Evolutionary conservation across 2,329 filamentous ascomycete species (phyloP), one percentile per base, ranked within the genome.

Genomic region (Penicillium sp.): DNA sequence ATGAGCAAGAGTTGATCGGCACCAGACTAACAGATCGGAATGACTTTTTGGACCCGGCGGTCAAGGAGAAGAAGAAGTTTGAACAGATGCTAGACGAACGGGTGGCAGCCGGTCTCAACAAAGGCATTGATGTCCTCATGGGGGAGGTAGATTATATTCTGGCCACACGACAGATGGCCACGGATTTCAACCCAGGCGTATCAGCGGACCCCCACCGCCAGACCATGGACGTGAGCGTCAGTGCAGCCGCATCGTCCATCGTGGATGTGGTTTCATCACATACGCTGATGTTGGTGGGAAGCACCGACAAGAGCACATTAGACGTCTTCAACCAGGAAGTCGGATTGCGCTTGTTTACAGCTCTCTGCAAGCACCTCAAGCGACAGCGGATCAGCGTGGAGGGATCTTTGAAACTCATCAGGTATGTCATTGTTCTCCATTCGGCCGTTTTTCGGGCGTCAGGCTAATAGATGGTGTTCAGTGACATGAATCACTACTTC

Each of bases 311-410:
- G 78, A 93, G 90, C 56, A 96, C 96, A 81, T 86, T 99, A 21
- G 94, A 99, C 68, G 94, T 99, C 12, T 99, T 99, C 80, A 97
- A 96, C 71, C 91, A 94, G 73, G 94, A 99, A 76, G 93, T 99
- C 21, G 94, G 94, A 0, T 83, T 97, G 58, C 88, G 94, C 21
- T 82, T 99, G 46, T 99, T 97, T 75, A 86, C 88, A 17, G 89
- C 90, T 15, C 80, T 99, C 44, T 97, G 93, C 81, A 99, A 99
- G 75, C 94, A 99, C 74, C 83, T 99, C 60, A 99, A 99, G 78
- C 88, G 93, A 8, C 94, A 97, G 78, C 87, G 94, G 49, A 84
- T 99, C 73, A 93, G 88, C 68, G 90, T 91, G 21, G 87, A 91
- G 55, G 94, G 94, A 49, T 90, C 94, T 17, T 84, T 97, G 68